phyloP scores from a whole-genome alignment of 495 filamentous ascomycete genomes.

The Aspergillus olivimuriae region DNA sequence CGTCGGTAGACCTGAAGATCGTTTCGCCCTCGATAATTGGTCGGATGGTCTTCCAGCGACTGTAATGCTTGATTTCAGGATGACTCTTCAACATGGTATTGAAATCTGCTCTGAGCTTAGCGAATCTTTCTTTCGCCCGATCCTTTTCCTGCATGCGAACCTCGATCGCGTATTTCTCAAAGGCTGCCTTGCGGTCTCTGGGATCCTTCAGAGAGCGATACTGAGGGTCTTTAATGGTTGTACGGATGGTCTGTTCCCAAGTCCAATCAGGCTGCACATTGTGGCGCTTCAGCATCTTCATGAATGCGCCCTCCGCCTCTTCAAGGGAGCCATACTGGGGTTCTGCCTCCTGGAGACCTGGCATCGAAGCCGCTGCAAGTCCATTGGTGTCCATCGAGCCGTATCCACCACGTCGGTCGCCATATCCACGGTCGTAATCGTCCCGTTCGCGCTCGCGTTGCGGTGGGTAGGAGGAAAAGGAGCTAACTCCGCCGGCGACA shows the following conservation, averaged over 20 bases:
- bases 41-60: constrained; percentile 92
- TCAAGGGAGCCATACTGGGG: constrained; percentile 81
- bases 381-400: constrained; percentile 49
- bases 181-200: constrained; percentile 82
- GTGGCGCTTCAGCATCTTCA: constrained; percentile 79
- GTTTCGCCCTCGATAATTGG: constrained; percentile 94
- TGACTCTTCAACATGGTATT: constrained; percentile 93
- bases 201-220: constrained; percentile 93
- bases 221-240: constrained; percentile 87
- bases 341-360: constrained; percentile 60
- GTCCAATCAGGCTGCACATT: constrained; percentile 85
- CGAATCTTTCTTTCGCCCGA: constrained; percentile 86
- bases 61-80: constrained; percentile 96
- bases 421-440: constrained; percentile 52
- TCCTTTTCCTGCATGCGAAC: constrained; percentile 91
- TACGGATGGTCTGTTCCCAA: constrained; percentile 86
- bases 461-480: constrained; percentile 43
- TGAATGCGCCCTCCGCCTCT: constrained; percentile 90
- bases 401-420: constrained; percentile 64
- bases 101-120: constrained; percentile 91
- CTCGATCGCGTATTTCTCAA: constrained; percentile 92
- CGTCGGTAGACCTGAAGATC: constrained; percentile 83
- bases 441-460: constrained; percentile 46
- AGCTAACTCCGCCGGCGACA: constrained; percentile 55
- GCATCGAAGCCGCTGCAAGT: constrained; percentile 50